These are phyloP conservation scores for Neocatenulostroma microsporum DNA, from an alignment of 2,329 filamentous ascomycete genomes.

Conservation along the genomic window DNA sequence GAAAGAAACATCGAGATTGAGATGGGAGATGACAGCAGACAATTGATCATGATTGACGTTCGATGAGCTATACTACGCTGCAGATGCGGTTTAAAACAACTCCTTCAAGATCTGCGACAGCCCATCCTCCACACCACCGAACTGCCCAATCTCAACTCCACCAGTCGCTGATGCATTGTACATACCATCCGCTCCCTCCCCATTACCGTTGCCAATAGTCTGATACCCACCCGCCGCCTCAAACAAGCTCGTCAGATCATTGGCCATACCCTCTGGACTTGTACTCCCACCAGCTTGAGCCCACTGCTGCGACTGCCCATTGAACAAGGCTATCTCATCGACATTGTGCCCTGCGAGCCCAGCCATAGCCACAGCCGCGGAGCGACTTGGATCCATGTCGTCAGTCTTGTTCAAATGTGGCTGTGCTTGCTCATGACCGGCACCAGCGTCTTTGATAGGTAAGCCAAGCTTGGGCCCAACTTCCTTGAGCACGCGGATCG, in stretches of 20 bases:
- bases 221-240: constrained; percentile 52
- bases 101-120: constrained; percentile 52
- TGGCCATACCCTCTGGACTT: constrained; percentile 54
- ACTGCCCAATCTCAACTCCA: constrained; percentile 32
- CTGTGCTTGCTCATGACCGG: not conserved
- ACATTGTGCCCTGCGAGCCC: constrained; percentile 56
- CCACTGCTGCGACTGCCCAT: constrained; percentile 17
- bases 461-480: constrained; percentile 63
- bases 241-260: constrained; percentile 56
- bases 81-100: constrained; percentile 52
- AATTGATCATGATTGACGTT: too few species aligned
- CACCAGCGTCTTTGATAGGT: constrained; percentile 23
- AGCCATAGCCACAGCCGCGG: constrained; percentile 58
- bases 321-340: constrained; percentile 48
- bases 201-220: constrained; percentile 6
- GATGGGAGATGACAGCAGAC: too few species aligned
- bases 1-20: too few species aligned
- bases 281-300: constrained; percentile 34
- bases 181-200: constrained; percentile 33
- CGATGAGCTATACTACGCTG: too few species aligned
- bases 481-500: constrained; percentile 61
- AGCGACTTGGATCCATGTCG: constrained; percentile 50
- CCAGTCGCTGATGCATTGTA: not conserved
- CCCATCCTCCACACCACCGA: constrained; percentile 54
- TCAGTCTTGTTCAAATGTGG: constrained; percentile 18